A percentile compares a stretch with the other conserved stretches of the same genome.
Conservation (phyloP, 306 rosid species). For the Oemleria cerasiformis region DNA sequence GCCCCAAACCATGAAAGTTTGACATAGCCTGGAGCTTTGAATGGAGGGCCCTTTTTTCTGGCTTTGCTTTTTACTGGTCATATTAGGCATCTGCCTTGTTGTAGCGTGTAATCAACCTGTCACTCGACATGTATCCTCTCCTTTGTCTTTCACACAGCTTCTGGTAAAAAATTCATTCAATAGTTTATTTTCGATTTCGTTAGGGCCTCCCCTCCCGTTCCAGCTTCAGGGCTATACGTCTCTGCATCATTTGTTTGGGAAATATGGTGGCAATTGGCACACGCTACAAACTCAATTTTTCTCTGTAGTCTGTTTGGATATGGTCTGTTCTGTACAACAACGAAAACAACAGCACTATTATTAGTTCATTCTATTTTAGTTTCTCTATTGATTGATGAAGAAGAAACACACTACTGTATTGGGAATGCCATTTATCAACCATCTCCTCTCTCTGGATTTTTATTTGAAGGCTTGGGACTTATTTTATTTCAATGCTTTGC, state of each 20-base stretch:
- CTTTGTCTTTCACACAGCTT: slow-evolving; percentile 16
- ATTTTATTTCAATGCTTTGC: too few relatives aligned
- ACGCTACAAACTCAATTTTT: background rate
- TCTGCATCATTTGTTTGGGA: slow-evolving; percentile 6
- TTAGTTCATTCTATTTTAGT: background rate
- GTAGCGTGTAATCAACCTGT: slow-evolving; percentile 7
- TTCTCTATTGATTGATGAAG: background rate
- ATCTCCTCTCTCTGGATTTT: background rate
- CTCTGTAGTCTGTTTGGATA: background rate
- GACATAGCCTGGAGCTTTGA: slow-evolving; percentile 14
- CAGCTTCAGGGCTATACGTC: too few relatives aligned
- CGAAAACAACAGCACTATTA: background rate
- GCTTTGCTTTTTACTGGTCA: background rate
- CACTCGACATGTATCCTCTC: background rate
- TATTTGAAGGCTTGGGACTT: too few relatives aligned
- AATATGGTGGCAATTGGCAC: slow-evolving; percentile 4
- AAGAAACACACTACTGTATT: background rate
- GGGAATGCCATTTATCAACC: background rate
- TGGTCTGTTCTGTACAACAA: slow-evolving; percentile 1
- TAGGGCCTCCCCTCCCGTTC: too few relatives aligned
- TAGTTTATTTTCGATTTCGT: background rate
- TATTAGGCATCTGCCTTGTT: background rate
- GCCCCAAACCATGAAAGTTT: slow-evolving; percentile 55
- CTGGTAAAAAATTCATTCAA: slow-evolving; percentile 12
- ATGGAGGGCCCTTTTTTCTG: background rate